Percentiles rank a stretch among this genome's conserved stretches.
Evolutionary conservation across 2,329 filamentous ascomycete species (phyloP).

Genomic region (Talaromyces sp.): DNA sequence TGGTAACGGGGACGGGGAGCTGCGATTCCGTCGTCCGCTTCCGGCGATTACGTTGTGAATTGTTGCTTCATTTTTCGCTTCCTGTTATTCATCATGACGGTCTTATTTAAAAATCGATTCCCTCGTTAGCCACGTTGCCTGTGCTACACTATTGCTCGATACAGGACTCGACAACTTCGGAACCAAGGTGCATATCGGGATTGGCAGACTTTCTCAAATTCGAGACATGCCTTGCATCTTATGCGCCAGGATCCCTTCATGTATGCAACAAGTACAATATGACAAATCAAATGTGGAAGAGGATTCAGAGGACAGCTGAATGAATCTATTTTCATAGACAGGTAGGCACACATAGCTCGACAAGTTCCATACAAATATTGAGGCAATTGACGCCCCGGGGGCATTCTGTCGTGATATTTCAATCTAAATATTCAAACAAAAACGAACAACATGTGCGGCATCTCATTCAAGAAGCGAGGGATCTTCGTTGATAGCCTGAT

Average conservation of each 20-base stretch:
- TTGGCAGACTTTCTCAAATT: not conserved
- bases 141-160: not conserved
- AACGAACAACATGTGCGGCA: not conserved
- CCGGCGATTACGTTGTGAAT: not conserved
- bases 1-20: not conserved
- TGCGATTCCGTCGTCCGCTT: not conserved
- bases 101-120: not conserved
- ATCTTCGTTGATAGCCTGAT: constrained; percentile 13
- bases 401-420: not conserved
- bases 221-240: not conserved
- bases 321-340: too few species aligned
- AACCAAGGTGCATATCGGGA: not conserved
- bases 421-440: not conserved
- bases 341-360: too few species aligned
- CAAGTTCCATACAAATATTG: not conserved
- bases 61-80: not conserved
- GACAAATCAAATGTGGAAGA: too few species aligned
- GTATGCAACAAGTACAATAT: not conserved
- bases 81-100: not conserved
- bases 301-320: too few species aligned
- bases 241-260: not conserved
- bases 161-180: not conserved
- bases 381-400: too few species aligned
- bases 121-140: not conserved
- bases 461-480: not conserved